Percentiles rank a stretch among this genome's conserved stretches.
Conservation (phyloP, 768 basidiomycete genomes). For the Serendipita sp. region DNA sequence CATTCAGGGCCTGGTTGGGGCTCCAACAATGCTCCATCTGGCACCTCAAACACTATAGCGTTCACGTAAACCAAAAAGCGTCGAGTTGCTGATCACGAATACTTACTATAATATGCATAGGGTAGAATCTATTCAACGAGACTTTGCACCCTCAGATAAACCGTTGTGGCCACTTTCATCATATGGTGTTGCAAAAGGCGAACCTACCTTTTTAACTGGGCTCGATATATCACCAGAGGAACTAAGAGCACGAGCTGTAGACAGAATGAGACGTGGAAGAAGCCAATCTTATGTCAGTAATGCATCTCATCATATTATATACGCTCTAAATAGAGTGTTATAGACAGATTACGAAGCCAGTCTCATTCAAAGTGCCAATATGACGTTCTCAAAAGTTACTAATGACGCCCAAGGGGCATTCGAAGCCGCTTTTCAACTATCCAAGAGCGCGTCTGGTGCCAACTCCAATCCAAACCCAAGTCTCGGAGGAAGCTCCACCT, state of each 20-base stretch:
- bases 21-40: constrained; percentile 10
- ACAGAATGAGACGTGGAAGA: constrained; percentile 38
- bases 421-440: constrained; percentile 33
- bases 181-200: constrained; percentile 61
- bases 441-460: constrained; percentile 11
- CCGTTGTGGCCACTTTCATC: constrained; percentile 68
- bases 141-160: constrained; percentile 39
- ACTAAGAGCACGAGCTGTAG: constrained; percentile 45
- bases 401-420: constrained; percentile 33
- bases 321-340: not conserved
- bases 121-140: constrained; percentile 41
- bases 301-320: not conserved
- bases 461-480: constrained; percentile 10
- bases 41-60: constrained; percentile 13
- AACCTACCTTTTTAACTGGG: constrained; percentile 45
- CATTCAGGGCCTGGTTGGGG: constrained; percentile 25
- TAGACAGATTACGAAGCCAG: constrained; percentile 43
- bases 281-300: constrained; percentile 50
- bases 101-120: constrained; percentile 23
- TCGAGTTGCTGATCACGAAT: not conserved
- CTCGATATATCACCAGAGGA: constrained; percentile 70
- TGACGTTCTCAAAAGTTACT: constrained; percentile 29
- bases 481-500: constrained; percentile 19
- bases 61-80: not conserved
- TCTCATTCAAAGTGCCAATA: constrained; percentile 37